Evolutionary conservation across 345 rosid genomes (phyloP).

Genomic region (Aquilaria malaccensis): DNA sequence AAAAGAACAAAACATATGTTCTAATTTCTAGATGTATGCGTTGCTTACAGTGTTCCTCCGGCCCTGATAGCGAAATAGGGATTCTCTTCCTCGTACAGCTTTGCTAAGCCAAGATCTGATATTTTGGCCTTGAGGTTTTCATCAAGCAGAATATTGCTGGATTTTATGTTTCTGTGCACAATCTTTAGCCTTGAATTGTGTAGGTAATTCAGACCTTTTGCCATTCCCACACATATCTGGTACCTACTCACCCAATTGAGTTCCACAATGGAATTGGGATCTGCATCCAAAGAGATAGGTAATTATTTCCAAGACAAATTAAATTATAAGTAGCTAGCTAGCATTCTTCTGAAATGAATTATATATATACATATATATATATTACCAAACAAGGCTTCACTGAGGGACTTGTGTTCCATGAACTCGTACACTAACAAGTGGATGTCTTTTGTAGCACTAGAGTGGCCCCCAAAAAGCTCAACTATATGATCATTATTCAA

Average conservation of each 20-base stretch:
- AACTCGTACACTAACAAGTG: too few species aligned
- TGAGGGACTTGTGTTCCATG: too few species aligned
- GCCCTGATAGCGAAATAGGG: constrained; percentile 41
- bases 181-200: constrained; percentile 58
- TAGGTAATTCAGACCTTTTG: constrained; percentile 54
- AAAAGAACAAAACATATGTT: too few species aligned
- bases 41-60: constrained; percentile 48
- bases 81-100: constrained; percentile 50
- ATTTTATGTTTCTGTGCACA: constrained; percentile 67
- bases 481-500: too few species aligned
- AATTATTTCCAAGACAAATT: too few species aligned
- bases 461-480: too few species aligned
- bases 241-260: constrained; percentile 55
- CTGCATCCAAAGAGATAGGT: constrained; percentile 9
- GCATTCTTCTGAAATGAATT: too few species aligned
- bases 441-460: too few species aligned
- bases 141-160: constrained; percentile 60
- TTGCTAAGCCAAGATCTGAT: constrained; percentile 65
- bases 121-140: constrained; percentile 42
- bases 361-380: too few species aligned
- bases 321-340: too few species aligned
- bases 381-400: too few species aligned
- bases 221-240: constrained; percentile 52
- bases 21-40: neutral
- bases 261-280: constrained; percentile 16